A percentile compares a stretch with the other conserved stretches of the same genome.
Conservation (phyloP, 2,329 filamentous ascomycete genomes). For the Lecanosticta acicola region DNA sequence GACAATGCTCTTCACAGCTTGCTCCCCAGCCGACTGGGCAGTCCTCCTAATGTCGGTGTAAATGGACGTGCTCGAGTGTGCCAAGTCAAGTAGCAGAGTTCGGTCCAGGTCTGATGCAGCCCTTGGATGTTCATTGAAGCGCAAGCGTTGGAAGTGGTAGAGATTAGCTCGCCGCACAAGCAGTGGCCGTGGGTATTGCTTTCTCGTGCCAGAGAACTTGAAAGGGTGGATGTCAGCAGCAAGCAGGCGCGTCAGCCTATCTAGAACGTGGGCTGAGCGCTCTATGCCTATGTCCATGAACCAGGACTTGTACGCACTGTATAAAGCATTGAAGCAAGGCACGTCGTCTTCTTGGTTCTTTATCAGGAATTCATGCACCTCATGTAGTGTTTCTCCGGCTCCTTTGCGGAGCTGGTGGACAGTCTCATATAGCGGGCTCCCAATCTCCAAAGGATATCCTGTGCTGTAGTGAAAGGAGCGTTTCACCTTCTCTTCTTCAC, state of each 20-base stretch:
- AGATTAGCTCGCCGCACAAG: slow-evolving; percentile 88
- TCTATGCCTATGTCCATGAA: slow-evolving; percentile 98
- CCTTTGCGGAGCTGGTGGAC: slow-evolving; percentile 78
- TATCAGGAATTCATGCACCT: slow-evolving; percentile 77
- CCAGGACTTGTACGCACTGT: slow-evolving; percentile 89
- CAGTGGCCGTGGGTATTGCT: slow-evolving; percentile 87
- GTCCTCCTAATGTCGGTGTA: slow-evolving; percentile 96
- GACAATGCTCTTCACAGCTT: slow-evolving; percentile 83
- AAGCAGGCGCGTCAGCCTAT: slow-evolving; percentile 78
- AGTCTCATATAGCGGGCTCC: slow-evolving; percentile 61
- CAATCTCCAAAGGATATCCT: slow-evolving; percentile 69
- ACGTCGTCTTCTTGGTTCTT: slow-evolving; percentile 91
- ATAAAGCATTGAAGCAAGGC: slow-evolving; percentile 86
- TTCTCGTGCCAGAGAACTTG: slow-evolving; percentile 87
- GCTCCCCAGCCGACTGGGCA: slow-evolving; percentile 86
- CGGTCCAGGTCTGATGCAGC: slow-evolving; percentile 89
- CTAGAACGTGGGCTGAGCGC: slow-evolving; percentile 85
- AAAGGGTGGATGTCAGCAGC: slow-evolving; percentile 84
- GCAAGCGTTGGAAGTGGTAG: slow-evolving; percentile 88
- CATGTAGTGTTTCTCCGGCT: slow-evolving; percentile 73
- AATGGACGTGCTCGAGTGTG: slow-evolving; percentile 79
- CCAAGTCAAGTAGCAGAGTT: slow-evolving; percentile 74
- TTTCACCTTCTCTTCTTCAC: slow-evolving; percentile 74
- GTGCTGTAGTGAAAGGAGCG: slow-evolving; percentile 84
- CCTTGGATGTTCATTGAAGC: slow-evolving; percentile 84